Base-by-base conservation (phyloP, 2,329 filamentous ascomycete genomes). In the Phialocephala sp. region DNA sequence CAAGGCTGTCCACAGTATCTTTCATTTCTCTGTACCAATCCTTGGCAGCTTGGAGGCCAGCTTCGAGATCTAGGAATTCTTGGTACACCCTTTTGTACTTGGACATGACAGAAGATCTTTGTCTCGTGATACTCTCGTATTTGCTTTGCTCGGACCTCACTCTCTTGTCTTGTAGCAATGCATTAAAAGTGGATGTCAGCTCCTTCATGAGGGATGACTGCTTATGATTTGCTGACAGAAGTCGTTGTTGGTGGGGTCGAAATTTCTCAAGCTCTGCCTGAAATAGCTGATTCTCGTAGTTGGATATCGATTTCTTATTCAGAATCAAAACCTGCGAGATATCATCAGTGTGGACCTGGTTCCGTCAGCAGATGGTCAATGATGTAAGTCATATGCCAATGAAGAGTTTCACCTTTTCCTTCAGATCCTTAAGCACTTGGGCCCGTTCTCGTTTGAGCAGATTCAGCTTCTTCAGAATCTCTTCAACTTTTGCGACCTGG, bases 181-280 rank as follows among this genome's bases (percentile, higher is more conserved):
- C 88, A 74, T 94, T 94, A 79, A 98, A 98, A 0, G 91, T 89
- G 43, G 87, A 85, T 0, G 93, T 97, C 55, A 99, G 84, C 72
- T 99, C 95, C 78, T 98, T 98, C 88, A 99, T 93, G 62, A 99
- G 81, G 0, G 92, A 90, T 0, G 92, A 89, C 77, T 99, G 95
- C 79, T 97, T 99, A 79, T 99, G 95, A 68, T 93, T 96, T 15
- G 95, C 94, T 77, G 97, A 93, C 9, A 97, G 81, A 18, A 99
- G 85, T 39, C 95, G 89, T 73, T 91, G 97, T 76, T 98, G 95
- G 74, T 97, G 92, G 35, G 93, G 91, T 50, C 93, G 85, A 80
- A 97, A 99, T 78, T 99, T 99, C 79, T 98, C 94, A n/a, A 99
- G 84, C 78, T 99, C 95, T 18, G 93, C 89, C 76, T 97, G 91